These are phyloP conservation scores for Gloeophyllum trabeum DNA, from an alignment of 768 basidiomycete species.

Conservation along the genomic window DNA sequence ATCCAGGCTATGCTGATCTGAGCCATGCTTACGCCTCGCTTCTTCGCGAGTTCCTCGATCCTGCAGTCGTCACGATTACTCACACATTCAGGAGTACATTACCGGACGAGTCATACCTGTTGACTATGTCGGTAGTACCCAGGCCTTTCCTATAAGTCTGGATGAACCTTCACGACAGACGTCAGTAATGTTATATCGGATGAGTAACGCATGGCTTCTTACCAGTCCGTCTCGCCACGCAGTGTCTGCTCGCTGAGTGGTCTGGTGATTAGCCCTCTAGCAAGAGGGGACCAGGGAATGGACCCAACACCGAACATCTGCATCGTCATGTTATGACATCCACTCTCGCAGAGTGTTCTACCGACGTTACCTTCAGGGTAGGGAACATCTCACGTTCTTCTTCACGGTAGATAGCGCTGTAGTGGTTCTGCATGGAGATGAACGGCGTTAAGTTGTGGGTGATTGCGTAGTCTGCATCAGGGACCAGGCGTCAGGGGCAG, in stretches of 20 bases:
- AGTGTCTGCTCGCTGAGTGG: constrained; percentile 11
- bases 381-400: constrained; percentile 28
- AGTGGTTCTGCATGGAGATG: constrained; percentile 36
- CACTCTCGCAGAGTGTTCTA: not conserved
- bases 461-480: constrained; percentile 14
- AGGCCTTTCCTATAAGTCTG: not conserved
- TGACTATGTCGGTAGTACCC: not conserved
- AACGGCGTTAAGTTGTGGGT: constrained; percentile 24
- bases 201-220: no score
- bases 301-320: constrained; percentile 22
- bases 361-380: constrained; percentile 12
- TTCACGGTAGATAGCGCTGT: constrained; percentile 31
- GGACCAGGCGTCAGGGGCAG: not conserved
- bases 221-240: constrained; percentile 12
- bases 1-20: constrained; percentile 28
- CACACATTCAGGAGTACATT: not conserved
- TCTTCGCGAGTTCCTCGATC: constrained; percentile 25
- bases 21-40: constrained; percentile 23
- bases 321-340: not conserved
- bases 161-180: no score
- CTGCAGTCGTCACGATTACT: not conserved
- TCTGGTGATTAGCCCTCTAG: constrained; percentile 14
- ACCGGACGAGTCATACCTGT: not conserved
- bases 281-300: constrained; percentile 30
- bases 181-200: no score